Evolutionary conservation across 331 rosid species (phyloP), one percentile per base, ranked within the genome.

Genomic region (Stylosanthes scabra): DNA sequence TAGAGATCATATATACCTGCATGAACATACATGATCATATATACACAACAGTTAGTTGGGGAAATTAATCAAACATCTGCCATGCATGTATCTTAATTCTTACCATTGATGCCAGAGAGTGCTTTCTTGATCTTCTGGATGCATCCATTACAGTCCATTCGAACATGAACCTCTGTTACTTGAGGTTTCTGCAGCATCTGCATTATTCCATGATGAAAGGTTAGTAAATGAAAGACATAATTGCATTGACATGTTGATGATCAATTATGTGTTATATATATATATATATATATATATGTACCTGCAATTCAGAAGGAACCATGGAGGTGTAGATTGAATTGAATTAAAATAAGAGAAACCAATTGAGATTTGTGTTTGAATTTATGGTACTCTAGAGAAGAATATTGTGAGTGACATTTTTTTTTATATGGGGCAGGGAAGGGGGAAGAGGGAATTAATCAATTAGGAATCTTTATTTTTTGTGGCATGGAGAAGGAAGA

Each of bases 91-190:
- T 3, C 6, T 34, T 20, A 20, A 15, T 64, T n/a, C 87, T 64
- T 72, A 88, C 97, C 97, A 64, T 74, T 74, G 59, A 92, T 75
- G 80, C 93, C 90, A 70, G 68, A 41, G 8, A 92, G 78, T 13
- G 92, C 90, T 72, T 86, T 90, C 87, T 88, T 92, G 65, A 92
- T 82, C 91, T 88, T 90, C 74, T 90, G 92, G 27, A 88, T 89
- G 11, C 97, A 92, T 40, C 97, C 96, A 34, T 92, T 83, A 31
- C 96, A 90, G 84, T 92, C 92, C 88, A 92, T 88, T 13, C 96
- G 83, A 77, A 88, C 88, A 61, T 88, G 85, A 66, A 90, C 79
- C 87, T 88, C 91, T 12, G 87, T 90, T 70, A 86, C 63, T 70
- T 68, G 90, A 68, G 94, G 94, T 82, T 78, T 88, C 97, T 90